Conservation (phyloP, 2,329 filamentous ascomycete genomes). For the Alternaria hordeiaustralica region DNA sequence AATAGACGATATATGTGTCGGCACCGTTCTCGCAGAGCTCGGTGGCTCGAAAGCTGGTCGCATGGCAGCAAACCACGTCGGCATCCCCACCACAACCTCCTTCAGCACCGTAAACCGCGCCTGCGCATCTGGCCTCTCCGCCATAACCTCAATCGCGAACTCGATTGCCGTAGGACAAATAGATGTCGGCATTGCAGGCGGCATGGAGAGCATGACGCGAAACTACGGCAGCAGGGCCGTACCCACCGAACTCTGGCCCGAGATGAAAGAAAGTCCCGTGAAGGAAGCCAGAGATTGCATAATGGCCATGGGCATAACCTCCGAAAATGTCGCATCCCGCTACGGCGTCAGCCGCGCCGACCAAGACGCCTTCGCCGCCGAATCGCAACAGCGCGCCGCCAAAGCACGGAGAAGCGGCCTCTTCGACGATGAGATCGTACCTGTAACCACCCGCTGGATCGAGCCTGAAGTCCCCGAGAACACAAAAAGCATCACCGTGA, state of each 20-base stretch:
- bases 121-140: conserved; percentile 78
- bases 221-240: conserved; percentile 90
- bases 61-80: conserved; percentile 87
- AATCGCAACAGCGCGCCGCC: conserved; percentile 75
- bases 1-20: conserved; percentile 83
- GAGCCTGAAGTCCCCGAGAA: conserved; percentile 62
- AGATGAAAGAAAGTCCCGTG: conserved; percentile 66
- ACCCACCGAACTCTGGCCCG: conserved; percentile 79
- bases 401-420: conserved; percentile 70
- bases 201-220: conserved; percentile 95
- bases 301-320: conserved; percentile 92
- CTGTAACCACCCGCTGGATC: conserved; percentile 74
- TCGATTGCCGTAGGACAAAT: conserved; percentile 78
- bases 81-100: conserved; percentile 72
- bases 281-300: conserved; percentile 83
- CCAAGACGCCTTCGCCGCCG: conserved; percentile 82
- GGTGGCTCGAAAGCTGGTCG: conserved; percentile 89
- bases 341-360: conserved; percentile 77
- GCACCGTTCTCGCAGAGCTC: conserved; percentile 88
- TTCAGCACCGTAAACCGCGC: conserved; percentile 91
- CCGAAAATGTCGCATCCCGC: conserved; percentile 82
- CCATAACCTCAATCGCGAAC: conserved; percentile 75
- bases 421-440: conserved; percentile 81
- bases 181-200: conserved; percentile 77
- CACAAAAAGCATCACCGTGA: conserved; percentile 69